Base-by-base conservation (phyloP, 306 rosid genomes). In the Acmispon strigosus region DNA sequence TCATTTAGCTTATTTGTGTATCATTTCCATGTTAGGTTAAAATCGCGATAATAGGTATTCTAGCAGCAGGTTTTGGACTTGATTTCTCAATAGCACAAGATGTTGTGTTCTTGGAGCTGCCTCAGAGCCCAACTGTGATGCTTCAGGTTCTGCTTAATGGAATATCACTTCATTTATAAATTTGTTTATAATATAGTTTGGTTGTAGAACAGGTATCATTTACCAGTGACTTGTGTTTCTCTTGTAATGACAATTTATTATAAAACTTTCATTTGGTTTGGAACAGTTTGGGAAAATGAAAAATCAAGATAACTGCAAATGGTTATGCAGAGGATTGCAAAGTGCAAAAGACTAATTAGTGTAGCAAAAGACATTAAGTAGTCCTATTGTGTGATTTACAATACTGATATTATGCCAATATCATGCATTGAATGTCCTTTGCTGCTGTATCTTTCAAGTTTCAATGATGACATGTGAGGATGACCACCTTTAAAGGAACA, bases 21-120 rank as follows among this genome's bases (percentile, higher is more conserved):
- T n/a, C 69, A 74, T 52, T 45, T 63, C 24, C 41, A 19, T 70
- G 60, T 70, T 86, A 93, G 98, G 87, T 93, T 80, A 93, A 84
- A 84, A 77, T 93, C 84, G 98, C 98, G 18, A 81, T 93, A 71
- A 82, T 93, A 41, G 98, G 98, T 57, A 75, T 93, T 72, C 84
- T 88, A 67, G 98, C 98, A 72, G 98, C 96, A 67, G 97, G 97
- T 59, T 82, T 83, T 83, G 98, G 98, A 78, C 86, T 93, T 79
- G 97, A 93, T 83, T 90, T 93, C 77, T 93, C 98, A 13, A 37
- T 92, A 11, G 98, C 98, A 10, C 96, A 84, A 66, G 85, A 93
- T 75, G 96, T 93, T 20, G 96, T 93, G 69, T 90, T 93, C 84
- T 77, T 93, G 87, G 98, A 93, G 86, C 91, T 93, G 73, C 98